phyloP scores from a whole-genome alignment of 1,284 basidiomycete species.

The Ceratobasidium sp. region DNA sequence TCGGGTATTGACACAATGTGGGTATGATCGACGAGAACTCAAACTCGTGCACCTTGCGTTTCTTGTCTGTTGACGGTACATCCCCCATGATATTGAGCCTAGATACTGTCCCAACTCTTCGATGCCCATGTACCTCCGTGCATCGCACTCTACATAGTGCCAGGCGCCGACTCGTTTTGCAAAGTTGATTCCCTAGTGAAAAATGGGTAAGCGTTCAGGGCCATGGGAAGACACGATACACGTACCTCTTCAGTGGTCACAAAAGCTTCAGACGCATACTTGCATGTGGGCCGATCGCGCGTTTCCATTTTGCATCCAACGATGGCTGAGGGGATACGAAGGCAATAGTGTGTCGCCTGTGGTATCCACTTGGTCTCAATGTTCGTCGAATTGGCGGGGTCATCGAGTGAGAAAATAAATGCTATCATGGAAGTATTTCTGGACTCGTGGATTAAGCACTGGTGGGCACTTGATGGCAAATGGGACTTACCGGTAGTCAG shows the following conservation, averaged over 20 bases:
- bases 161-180: constrained; percentile 14
- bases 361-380: constrained; percentile 3
- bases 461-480: too few relatives aligned
- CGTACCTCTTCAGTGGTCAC: constrained; percentile 11
- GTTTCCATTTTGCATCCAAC: constrained; percentile 24
- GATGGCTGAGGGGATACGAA: background rate
- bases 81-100: constrained; percentile 7
- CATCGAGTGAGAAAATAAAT: constrained; percentile 15
- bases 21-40: background rate
- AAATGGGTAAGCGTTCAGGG: too few relatives aligned
- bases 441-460: too few relatives aligned
- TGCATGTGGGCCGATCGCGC: background rate
- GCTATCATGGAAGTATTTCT: constrained; percentile 13
- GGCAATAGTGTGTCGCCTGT: background rate
- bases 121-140: constrained; percentile 6
- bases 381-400: background rate
- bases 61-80: constrained; percentile 2
- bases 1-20: too few relatives aligned
- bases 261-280: background rate
- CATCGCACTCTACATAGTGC: constrained; percentile 23
- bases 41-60: background rate
- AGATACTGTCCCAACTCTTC: background rate
- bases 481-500: too few relatives aligned
- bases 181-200: constrained; percentile 1
- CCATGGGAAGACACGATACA: too few relatives aligned